These are phyloP conservation scores for Alternaria viburni DNA, from an alignment of 2,329 filamentous ascomycete species.

Conservation along the genomic window DNA sequence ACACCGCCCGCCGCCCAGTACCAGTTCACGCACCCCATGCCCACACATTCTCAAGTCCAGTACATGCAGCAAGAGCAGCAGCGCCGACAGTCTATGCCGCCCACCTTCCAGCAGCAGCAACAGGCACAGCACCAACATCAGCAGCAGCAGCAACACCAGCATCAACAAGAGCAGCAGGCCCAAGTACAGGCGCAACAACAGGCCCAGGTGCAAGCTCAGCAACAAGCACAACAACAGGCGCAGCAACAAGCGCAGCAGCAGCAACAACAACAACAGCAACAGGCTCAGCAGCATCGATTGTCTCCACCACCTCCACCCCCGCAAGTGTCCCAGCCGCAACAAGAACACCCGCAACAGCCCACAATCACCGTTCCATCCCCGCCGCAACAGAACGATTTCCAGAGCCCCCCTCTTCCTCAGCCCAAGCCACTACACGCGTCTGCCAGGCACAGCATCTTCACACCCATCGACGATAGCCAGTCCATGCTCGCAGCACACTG, in stretches of 20 bases:
- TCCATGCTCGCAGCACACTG: conserved; percentile 86
- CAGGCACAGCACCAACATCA: conserved; percentile 67
- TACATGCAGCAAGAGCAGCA: conserved; percentile 79
- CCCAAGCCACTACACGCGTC: conserved; percentile 67
- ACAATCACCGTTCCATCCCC: conserved; percentile 55
- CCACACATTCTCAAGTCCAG: conserved; percentile 61
- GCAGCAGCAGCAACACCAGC: conserved; percentile 52
- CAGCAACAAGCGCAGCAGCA: conserved; percentile 63
- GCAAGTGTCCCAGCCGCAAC: conserved; percentile 72
- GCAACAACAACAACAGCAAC: conserved; percentile 57
- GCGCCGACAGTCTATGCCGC: conserved; percentile 73
- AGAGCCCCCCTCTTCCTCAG: conserved; percentile 62
- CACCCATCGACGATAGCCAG: conserved; percentile 90
- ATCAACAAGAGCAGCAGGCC: conserved; percentile 69
- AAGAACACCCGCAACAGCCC: conserved; percentile 58
- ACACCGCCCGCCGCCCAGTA: conserved; percentile 52
- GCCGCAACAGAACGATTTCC: conserved; percentile 60
- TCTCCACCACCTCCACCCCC: conserved; percentile 77
- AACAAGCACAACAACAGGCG: conserved; percentile 60
- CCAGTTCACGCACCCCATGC: conserved; percentile 53
- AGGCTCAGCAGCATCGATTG: conserved; percentile 57
- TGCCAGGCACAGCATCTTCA: conserved; percentile 93
- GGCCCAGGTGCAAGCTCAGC: conserved; percentile 32
- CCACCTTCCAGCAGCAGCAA: conserved; percentile 69
- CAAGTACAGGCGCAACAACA: conserved; percentile 74